phyloP scores from a whole-genome alignment of 2,329 filamentous ascomycete species.

The Microdochium trichocladiopsis region DNA sequence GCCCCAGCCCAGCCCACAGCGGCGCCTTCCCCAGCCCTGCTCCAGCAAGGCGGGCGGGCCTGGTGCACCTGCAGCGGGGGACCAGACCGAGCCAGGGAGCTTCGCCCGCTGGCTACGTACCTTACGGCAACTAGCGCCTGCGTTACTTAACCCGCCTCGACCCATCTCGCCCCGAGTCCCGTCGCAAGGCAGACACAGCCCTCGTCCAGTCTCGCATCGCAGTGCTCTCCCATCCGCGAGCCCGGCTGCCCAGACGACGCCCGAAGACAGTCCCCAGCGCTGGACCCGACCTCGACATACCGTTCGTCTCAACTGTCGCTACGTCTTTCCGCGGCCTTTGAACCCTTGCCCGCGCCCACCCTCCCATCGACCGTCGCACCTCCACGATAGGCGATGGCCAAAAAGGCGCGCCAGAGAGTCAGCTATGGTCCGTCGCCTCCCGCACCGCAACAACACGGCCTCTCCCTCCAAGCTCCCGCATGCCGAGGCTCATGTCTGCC shows the following conservation, averaged over 20 bases:
- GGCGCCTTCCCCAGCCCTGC: conserved; percentile 2
- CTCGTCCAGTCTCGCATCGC: conserved; percentile 3
- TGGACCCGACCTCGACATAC: too few relatives aligned
- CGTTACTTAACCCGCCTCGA: not conserved
- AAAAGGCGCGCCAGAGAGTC: conserved; percentile 59
- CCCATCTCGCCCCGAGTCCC: not conserved
- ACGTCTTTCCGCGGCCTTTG: too few relatives aligned
- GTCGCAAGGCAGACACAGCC: conserved; percentile 10
- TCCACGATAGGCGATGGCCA: conserved; percentile 41
- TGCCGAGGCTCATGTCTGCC: not conserved
- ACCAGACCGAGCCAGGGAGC: not conserved
- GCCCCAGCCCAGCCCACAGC: too few relatives aligned
- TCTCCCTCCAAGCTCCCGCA: too few relatives aligned
- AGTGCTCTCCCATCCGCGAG: not conserved
- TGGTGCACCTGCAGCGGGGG: conserved; percentile 4
- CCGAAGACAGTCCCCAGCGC: too few relatives aligned
- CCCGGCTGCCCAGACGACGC: too few relatives aligned
- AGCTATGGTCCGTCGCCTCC: conserved; percentile 49
- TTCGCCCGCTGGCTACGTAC: too few relatives aligned
- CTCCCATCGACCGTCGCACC: not conserved
- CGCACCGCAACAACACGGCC: too few relatives aligned
- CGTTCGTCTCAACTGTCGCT: too few relatives aligned
- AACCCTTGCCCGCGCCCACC: too few relatives aligned
- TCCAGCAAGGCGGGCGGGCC: too few relatives aligned
- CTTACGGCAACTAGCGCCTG: not conserved